Evolutionary conservation across 495 filamentous ascomycete genomes (phyloP).

Genomic region (Talaromyces nanjingensis): DNA sequence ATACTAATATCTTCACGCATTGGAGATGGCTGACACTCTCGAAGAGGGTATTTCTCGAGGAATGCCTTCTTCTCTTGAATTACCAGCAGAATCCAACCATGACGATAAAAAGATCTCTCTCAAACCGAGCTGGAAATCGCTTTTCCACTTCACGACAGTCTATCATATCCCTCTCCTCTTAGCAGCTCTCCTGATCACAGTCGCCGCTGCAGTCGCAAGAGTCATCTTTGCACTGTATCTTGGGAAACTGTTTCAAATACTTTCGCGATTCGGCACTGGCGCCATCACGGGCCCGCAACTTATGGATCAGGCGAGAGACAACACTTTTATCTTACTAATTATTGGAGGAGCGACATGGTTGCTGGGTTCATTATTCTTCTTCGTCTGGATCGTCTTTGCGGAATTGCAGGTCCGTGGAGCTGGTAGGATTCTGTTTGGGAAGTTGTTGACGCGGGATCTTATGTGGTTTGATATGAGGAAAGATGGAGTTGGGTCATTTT

Average conservation of each 20-base stretch:
- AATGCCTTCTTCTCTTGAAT: not conserved
- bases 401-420: conserved; percentile 69
- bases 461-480: conserved; percentile 74
- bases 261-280: conserved; percentile 58
- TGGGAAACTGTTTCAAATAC: conserved; percentile 67
- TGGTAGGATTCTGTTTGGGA: conserved; percentile 56
- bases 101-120: not conserved
- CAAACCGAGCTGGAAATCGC: conserved; percentile 35
- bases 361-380: conserved; percentile 55
- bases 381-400: conserved; percentile 65
- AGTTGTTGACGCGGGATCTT: conserved; percentile 64
- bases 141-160: conserved; percentile 67
- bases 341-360: conserved; percentile 61
- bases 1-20: not conserved
- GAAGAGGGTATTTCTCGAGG: not conserved
- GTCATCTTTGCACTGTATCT: conserved; percentile 64
- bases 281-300: conserved; percentile 41
- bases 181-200: conserved; percentile 45
- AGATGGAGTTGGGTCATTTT: conserved; percentile 64
- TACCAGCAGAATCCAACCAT: not conserved
- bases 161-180: conserved; percentile 51
- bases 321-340: conserved; percentile 49
- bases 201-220: conserved; percentile 54
- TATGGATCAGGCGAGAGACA: conserved; percentile 46
- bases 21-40: not conserved